A percentile compares a stretch with the other conserved stretches of the same genome.
phyloP scores from a whole-genome alignment of 345 rosid species.

The Euphorbia lathyris region DNA sequence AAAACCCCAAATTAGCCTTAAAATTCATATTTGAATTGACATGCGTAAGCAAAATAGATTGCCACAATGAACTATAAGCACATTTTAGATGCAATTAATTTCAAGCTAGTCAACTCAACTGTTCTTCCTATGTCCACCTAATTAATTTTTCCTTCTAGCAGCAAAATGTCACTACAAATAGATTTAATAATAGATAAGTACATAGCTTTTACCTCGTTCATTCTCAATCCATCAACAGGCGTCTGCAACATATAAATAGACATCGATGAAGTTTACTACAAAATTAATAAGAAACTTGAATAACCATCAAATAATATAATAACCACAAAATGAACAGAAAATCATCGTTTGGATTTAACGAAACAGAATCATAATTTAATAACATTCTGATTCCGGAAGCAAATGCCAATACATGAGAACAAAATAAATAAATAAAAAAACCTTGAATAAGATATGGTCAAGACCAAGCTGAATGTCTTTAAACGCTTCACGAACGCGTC shows the following conservation, averaged over 20 bases:
- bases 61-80: not conserved
- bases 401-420: not conserved
- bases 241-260: conserved; percentile 43
- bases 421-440: conserved; percentile 15
- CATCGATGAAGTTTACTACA: not conserved
- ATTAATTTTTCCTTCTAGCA: no score
- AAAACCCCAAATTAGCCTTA: not conserved
- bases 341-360: not conserved
- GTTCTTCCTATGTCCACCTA: not conserved
- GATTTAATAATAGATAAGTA: not conserved
- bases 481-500: conserved; percentile 73
- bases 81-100: not conserved
- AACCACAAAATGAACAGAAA: not conserved
- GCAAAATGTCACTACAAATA: not conserved
- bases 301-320: not conserved
- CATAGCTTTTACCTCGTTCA: conserved; percentile 54
- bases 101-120: conserved; percentile 8
- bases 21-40: not conserved
- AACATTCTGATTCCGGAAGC: not conserved
- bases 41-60: not conserved
- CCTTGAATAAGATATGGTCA: conserved; percentile 90
- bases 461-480: conserved; percentile 65
- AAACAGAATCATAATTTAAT: not conserved
- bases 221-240: conserved; percentile 57
- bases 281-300: not conserved